Base-by-base conservation (phyloP, 2,329 filamentous ascomycete species). In the Diaporthe sp. region DNA sequence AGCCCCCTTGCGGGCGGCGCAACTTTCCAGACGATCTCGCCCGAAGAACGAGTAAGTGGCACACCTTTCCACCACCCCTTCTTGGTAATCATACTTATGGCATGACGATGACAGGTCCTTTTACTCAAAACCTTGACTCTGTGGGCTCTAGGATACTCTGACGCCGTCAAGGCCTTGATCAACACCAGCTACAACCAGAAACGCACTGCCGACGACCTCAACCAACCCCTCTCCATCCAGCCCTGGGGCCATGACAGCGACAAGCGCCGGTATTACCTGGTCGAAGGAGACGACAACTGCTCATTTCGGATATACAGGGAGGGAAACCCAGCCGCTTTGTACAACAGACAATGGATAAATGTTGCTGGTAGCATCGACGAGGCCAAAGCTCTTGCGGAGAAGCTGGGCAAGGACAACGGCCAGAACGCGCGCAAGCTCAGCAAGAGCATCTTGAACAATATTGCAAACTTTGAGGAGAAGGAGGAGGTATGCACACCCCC, bases 231-330 rank as follows among this genome's bases (percentile, higher is more conserved):
- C 13, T 95, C 94, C 2, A 92, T 96, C 67, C 94, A 96, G 83
- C 90, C 93, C 7, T 96, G 94, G 94, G 94, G 94, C 25, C 88
- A 89, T 61, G 94, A 96, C 83, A 95, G 94, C 78, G 93, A 98
- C 80, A 98, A 97, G 87, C 92, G 97, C 74, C 92, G 95, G 76
- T 99, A 98, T 85, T 99, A 94, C 87, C 88, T 99, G 65, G 91
- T 99, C 77, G 97, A 99, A 85, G 97, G 97, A 17, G 91, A 95
- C 79, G 96, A 98, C 80, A 96, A 99, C 84, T 98, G 96, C 4
- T 91, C 94, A 77, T 99, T 99, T 84, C 92, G 97, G 77, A 91
- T 99, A 60, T 99, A 99, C 84, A 91, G 97, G 72, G 97, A 99
- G 85, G 96, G 94, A 84, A 97, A 98, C 81, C 94, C 95, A 17